Base-by-base conservation (phyloP, 345 rosid genomes). In the Pistacia integerrima region DNA sequence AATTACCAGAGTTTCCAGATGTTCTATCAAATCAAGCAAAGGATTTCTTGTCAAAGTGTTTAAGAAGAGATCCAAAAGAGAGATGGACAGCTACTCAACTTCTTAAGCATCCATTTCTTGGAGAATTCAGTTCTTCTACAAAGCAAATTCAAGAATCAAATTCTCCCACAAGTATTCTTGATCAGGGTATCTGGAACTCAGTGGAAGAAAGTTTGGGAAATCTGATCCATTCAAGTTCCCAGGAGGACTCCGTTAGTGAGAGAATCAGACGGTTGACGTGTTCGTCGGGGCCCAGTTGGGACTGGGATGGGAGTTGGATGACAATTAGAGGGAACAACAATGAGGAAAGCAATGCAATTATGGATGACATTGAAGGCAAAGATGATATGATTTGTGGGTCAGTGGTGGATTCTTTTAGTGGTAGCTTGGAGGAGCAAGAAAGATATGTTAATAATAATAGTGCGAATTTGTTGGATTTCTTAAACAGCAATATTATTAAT, bases 141-240 rank as follows among this genome's bases (percentile, higher is more conserved):
- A 73, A 71, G 71, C 84, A 78, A 61, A 67, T 38, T 52, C 80
- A 79, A 70, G 87, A 83, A 70, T 65, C 86, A 44, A 75, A 49
- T 69, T 93, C 98, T 69, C 98, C 98, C 41, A 93, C 98, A 41
- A 92, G 94, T 65, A 82, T 90, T 77, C 88, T 89, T 49, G 97
- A 93, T 76, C 88, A 85, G 69, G 84, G 81, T 38, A 81, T 89
- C 54, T 92, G 98, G 98, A 75, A 73, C 57, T 81, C 89, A n/a
- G 46, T 74, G 49, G 93, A 85, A n/a, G 88, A 79, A 35, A 63
- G 79, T 49, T 70, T 79, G 62, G 85, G 79, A 59, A 81, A 77
- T 60, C 75, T 22, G 51, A 67, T 57, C 78, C 79, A 46, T 35
- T 17, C 70, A 77, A 60, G 56, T 1, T 33, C 38, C 46, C 60